Conservation (phyloP, 2,329 filamentous ascomycete genomes). For the Aspergillus sp. region DNA sequence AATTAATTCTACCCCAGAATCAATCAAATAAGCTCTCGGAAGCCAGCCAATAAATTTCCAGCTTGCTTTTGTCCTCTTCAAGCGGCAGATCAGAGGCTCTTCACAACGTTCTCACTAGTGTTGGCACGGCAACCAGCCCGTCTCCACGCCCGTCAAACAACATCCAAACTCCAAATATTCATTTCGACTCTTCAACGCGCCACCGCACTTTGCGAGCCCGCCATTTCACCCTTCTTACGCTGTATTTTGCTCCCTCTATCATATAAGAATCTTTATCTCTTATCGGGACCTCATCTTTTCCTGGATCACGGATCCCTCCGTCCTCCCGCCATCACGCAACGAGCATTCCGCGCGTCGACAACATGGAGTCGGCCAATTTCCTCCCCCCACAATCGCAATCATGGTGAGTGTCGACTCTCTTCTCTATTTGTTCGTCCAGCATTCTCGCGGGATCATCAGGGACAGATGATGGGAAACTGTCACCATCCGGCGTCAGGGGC, state of each 20-base stretch:
- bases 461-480: not conserved
- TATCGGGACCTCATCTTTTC: not conserved
- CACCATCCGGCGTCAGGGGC: not conserved
- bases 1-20: not conserved
- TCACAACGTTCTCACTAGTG: not conserved
- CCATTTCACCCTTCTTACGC: not conserved
- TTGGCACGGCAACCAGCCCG: slow-evolving; percentile 12
- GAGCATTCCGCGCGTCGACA: slow-evolving; percentile 11
- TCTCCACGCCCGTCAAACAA: not conserved
- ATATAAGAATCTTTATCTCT: slow-evolving; percentile 4
- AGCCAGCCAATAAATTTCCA: not conserved
- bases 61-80: not conserved
- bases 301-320: not conserved
- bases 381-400: slow-evolving; percentile 2
- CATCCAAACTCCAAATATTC: not conserved
- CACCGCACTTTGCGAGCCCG: not conserved
- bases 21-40: not conserved
- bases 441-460: slow-evolving; percentile 2
- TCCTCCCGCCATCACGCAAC: slow-evolving; percentile 1
- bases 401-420: slow-evolving; percentile 1
- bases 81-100: not conserved
- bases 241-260: slow-evolving; percentile 6
- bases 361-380: slow-evolving; percentile 2
- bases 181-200: not conserved
- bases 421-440: not conserved